phyloP scores from a whole-genome alignment of 106 monocot genomes.

The Dendrobium huoshanense region DNA sequence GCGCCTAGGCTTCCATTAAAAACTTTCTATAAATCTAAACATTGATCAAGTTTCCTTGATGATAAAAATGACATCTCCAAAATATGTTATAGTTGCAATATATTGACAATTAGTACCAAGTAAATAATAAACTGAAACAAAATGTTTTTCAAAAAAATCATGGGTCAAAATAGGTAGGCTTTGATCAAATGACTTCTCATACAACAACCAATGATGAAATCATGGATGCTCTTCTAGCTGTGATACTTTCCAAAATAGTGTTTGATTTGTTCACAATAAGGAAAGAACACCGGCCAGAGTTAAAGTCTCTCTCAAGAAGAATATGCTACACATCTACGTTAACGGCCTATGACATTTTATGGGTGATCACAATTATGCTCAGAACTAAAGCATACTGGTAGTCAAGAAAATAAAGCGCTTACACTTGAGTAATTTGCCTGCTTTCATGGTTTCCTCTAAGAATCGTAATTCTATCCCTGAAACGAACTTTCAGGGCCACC shows the following conservation, averaged over 20 bases:
- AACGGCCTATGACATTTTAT: neutral
- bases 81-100: neutral
- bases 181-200: neutral
- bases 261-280: neutral
- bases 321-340: neutral
- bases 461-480: constrained; percentile 51
- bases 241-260: neutral
- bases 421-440: constrained; percentile 55
- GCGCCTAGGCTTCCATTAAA: neutral
- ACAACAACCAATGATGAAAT: no score
- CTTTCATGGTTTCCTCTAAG: constrained; percentile 49
- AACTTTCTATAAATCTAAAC: neutral
- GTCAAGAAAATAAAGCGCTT: constrained; percentile 11
- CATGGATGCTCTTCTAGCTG: neutral
- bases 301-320: neutral
- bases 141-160: neutral
- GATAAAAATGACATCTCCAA: neutral
- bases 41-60: neutral
- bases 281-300: neutral
- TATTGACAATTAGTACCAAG: neutral
- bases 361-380: neutral
- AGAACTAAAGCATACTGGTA: neutral
- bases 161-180: neutral
- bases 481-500: constrained; percentile 51
- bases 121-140: neutral